Conservation (phyloP, 108 stramenopile species). For the Skeletonema potamos region DNA sequence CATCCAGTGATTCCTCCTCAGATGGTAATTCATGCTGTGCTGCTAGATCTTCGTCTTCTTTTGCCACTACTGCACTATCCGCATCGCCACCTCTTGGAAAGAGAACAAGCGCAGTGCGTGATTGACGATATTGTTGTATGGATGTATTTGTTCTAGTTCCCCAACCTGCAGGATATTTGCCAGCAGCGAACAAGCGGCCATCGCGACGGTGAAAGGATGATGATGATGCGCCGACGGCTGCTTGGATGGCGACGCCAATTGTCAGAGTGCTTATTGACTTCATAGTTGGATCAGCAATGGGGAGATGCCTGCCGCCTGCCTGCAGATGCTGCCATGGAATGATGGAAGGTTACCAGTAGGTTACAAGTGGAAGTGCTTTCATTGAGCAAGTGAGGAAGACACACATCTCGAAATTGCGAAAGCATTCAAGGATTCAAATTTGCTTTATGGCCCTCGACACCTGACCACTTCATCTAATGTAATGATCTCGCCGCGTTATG, state of each 20-base stretch:
- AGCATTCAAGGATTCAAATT: too few relatives aligned
- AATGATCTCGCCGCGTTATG: too few relatives aligned
- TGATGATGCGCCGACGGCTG: background rate
- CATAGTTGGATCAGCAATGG: background rate
- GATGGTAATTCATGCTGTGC: background rate
- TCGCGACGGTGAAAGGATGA: background rate
- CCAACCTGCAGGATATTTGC: background rate
- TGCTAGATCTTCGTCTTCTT: conserved; percentile 2
- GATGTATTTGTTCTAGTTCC: background rate
- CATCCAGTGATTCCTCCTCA: conserved; percentile 58
- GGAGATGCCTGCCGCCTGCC: too few relatives aligned
- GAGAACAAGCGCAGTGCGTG: background rate
- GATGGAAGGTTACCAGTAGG: too few relatives aligned
- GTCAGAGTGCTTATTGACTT: background rate
- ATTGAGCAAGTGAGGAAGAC: too few relatives aligned
- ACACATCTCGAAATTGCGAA: too few relatives aligned
- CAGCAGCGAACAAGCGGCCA: background rate
- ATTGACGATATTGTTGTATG: background rate
- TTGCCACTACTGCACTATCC: background rate
- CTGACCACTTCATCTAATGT: too few relatives aligned
- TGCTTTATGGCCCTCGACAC: too few relatives aligned
- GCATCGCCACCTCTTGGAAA: background rate
- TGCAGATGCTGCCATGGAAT: too few relatives aligned
- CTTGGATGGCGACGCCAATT: background rate
- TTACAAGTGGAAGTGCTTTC: too few relatives aligned